phyloP scores from a whole-genome alignment of 2,329 filamentous ascomycete genomes.

The Pestalotiopsis sp. region DNA sequence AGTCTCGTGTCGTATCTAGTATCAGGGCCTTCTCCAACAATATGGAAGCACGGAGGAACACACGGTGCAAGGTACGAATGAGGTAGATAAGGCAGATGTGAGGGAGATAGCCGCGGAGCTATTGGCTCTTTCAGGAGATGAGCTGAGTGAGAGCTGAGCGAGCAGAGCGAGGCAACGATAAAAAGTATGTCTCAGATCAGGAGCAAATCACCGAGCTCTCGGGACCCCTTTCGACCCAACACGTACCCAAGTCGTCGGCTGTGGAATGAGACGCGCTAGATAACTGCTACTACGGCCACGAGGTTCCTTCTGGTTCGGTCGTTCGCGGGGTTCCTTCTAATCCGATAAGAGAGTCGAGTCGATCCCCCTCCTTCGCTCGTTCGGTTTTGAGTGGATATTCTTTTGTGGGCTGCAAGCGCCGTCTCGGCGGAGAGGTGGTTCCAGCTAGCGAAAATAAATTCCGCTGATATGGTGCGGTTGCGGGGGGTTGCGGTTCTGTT shows the following conservation, averaged over 20 bases:
- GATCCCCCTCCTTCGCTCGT: not conserved
- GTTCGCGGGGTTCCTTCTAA: constrained; percentile 4
- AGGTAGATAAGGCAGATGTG: too few species aligned
- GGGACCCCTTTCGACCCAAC: not conserved
- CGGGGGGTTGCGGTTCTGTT: not conserved
- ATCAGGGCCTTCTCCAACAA: not conserved
- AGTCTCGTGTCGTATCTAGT: not conserved
- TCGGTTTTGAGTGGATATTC: not conserved
- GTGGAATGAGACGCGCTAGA: not conserved
- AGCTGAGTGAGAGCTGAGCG: too few species aligned
- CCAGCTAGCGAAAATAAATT: not conserved
- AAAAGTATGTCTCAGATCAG: too few species aligned
- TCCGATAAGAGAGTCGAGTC: constrained; percentile 2
- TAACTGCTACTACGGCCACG: not conserved
- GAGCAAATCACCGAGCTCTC: not conserved
- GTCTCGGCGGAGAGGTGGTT: not conserved
- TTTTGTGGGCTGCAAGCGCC: not conserved
- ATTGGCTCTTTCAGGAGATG: too few species aligned
- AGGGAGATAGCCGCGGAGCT: too few species aligned
- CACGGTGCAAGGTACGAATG: not conserved
- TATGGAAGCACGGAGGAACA: not conserved
- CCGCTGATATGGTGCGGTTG: not conserved
- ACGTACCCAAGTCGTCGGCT: not conserved
- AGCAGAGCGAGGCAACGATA: too few species aligned
- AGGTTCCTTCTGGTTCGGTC: not conserved